Conservation (phyloP, 2,329 filamentous ascomycete genomes). For the Botrytis cinerea region DNA sequence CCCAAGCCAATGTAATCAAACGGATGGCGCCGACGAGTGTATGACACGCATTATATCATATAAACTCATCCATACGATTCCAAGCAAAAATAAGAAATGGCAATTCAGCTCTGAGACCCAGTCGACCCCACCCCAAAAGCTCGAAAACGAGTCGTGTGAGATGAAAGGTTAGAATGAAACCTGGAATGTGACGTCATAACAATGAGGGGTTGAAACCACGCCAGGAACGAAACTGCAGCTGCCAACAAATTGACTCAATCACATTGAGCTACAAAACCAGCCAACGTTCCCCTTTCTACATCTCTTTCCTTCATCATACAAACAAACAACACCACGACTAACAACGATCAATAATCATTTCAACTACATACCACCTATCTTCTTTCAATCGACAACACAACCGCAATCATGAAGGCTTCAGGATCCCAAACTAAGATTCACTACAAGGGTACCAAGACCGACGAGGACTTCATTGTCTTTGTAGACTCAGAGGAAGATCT, state of each 20-base stretch:
- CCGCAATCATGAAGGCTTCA: constrained; percentile 54
- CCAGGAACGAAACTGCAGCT: constrained; percentile 33
- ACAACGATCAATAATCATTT: constrained; percentile 19
- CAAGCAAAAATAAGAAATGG: background rate
- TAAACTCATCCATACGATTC: background rate
- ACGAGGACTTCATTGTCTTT: constrained; percentile 69
- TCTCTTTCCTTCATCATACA: constrained; percentile 21
- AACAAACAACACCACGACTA: constrained; percentile 8
- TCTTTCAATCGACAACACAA: constrained; percentile 19
- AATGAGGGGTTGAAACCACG: constrained; percentile 27
- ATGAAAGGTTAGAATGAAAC: constrained; percentile 8
- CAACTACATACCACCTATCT: constrained; percentile 14
- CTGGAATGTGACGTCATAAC: constrained; percentile 20
- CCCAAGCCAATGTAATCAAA: background rate
- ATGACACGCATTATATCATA: constrained; percentile 1
- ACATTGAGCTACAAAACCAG: constrained; percentile 40
- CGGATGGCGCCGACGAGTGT: constrained; percentile 12
- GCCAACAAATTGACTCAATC: constrained; percentile 18
- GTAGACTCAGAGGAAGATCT: constrained; percentile 62
- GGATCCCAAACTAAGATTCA: constrained; percentile 62
- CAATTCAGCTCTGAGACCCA: background rate
- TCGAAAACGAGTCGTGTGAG: constrained; percentile 22
- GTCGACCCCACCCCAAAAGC: background rate
- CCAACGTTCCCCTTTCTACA: constrained; percentile 26
- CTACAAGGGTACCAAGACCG: constrained; percentile 66